A percentile compares a stretch with the other conserved stretches of the same genome.
phyloP scores from a whole-genome alignment of 129 eudicot genomes.

The Tanacetum coccineum region DNA sequence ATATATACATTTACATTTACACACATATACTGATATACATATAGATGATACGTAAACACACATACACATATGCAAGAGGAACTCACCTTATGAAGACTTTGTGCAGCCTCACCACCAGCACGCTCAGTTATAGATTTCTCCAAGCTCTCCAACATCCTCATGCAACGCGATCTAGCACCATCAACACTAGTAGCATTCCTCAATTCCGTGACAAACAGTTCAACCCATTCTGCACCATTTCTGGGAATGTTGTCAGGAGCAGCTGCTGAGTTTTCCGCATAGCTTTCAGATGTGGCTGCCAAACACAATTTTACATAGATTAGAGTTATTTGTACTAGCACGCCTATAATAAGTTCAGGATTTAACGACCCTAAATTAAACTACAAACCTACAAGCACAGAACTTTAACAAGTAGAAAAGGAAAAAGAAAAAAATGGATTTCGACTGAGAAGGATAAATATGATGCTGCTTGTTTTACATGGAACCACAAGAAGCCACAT shows the following conservation, averaged over 20 bases:
- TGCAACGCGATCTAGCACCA: constrained; percentile 83
- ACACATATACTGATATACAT: too few species aligned
- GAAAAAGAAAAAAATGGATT: too few species aligned
- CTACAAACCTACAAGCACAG: too few species aligned
- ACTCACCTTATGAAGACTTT: constrained; percentile 61
- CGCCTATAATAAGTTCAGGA: neutral
- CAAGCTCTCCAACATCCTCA: constrained; percentile 61
- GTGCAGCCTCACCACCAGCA: constrained; percentile 44
- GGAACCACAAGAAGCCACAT: too few species aligned
- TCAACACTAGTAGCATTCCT: constrained; percentile 66
- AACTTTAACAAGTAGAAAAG: too few species aligned
- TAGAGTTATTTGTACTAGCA: neutral
- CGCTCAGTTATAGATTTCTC: constrained; percentile 58
- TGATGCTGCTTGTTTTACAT: too few species aligned
- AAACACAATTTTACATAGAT: constrained; percentile 20
- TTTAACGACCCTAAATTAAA: neutral
- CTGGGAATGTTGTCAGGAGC: constrained; percentile 38
- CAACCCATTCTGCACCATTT: constrained; percentile 86
- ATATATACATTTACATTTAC: neutral
- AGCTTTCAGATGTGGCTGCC: constrained; percentile 30
- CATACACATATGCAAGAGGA: neutral
- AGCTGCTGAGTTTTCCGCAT: constrained; percentile 31
- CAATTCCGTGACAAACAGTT: constrained; percentile 76
- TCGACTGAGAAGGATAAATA: too few species aligned
- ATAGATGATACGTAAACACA: neutral